These are phyloP conservation scores for Rubroboletus satanas DNA, from an alignment of 768 basidiomycete genomes.

Conservation along the genomic window DNA sequence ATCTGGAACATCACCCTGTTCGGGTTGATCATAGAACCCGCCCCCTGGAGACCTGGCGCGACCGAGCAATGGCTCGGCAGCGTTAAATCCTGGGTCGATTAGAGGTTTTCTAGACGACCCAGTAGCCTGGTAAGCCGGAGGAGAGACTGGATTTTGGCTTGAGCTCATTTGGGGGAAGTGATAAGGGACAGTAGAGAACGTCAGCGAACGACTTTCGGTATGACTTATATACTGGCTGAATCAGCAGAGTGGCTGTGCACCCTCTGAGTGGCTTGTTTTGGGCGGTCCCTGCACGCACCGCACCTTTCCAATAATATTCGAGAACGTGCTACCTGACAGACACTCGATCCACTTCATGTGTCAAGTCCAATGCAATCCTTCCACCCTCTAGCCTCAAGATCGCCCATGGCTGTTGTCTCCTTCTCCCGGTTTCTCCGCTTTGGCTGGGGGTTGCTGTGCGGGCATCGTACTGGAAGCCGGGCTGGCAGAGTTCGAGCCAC, in stretches of 20 bases:
- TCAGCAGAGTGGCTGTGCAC: slow-evolving; percentile 27
- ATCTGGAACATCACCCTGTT: slow-evolving; percentile 73
- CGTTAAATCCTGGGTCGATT: slow-evolving; percentile 36
- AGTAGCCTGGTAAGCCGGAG: slow-evolving; percentile 52
- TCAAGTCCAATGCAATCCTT: background rate
- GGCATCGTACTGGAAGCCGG: slow-evolving; percentile 9
- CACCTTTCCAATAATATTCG: background rate
- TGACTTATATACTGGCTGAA: slow-evolving; percentile 23
- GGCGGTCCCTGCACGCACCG: background rate
- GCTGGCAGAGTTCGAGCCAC: slow-evolving; percentile 3
- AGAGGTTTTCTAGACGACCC: slow-evolving; percentile 37
- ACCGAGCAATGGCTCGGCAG: slow-evolving; percentile 55
- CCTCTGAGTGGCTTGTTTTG: background rate
- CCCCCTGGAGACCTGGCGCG: slow-evolving; percentile 42
- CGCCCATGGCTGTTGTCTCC: slow-evolving; percentile 5
- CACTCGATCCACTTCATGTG: background rate
- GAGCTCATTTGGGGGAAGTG: slow-evolving; percentile 46
- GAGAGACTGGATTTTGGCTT: slow-evolving; percentile 51
- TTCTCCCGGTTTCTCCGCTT: slow-evolving; percentile 3
- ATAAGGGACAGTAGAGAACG: slow-evolving; percentile 16
- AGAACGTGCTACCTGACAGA: background rate
- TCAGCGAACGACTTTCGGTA: slow-evolving; percentile 6
- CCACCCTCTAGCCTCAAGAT: background rate
- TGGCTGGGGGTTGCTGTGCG: slow-evolving; percentile 10
- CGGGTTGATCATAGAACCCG: slow-evolving; percentile 72